Evolutionary conservation across 768 basidiomycete species (phyloP).

Genomic region (Lentinula boryana): DNA sequence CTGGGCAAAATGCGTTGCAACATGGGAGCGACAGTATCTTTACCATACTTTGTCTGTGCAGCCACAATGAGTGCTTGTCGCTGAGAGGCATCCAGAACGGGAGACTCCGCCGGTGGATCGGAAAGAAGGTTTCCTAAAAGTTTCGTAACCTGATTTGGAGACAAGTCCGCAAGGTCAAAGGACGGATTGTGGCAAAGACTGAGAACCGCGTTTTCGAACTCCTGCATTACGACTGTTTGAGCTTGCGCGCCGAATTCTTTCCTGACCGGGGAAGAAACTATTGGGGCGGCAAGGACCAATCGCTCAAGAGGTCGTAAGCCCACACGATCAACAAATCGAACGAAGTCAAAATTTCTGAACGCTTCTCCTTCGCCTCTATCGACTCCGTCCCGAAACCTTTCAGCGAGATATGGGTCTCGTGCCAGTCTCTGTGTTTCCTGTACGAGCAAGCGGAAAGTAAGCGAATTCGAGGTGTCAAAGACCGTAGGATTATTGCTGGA

Average conservation of each 20-base stretch:
- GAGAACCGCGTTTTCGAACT: constrained; percentile 75
- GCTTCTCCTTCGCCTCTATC: constrained; percentile 84
- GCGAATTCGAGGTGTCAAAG: constrained; percentile 68
- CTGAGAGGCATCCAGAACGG: constrained; percentile 66
- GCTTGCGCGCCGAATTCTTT: constrained; percentile 63
- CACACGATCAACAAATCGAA: constrained; percentile 77
- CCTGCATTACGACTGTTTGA: constrained; percentile 58
- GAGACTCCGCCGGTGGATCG: constrained; percentile 61
- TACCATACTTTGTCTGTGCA: constrained; percentile 74
- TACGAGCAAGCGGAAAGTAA: constrained; percentile 80
- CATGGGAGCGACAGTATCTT: constrained; percentile 68
- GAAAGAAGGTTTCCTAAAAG: constrained; percentile 77
- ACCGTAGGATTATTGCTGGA: constrained; percentile 53
- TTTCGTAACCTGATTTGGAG: constrained; percentile 68
- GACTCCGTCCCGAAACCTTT: constrained; percentile 85
- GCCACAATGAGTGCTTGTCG: constrained; percentile 71
- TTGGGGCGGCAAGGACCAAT: constrained; percentile 69
- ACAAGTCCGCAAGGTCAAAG: constrained; percentile 77
- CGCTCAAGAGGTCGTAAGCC: constrained; percentile 77
- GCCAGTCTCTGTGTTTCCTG: constrained; percentile 88
- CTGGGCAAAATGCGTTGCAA: constrained; percentile 69
- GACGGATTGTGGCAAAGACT: constrained; percentile 75
- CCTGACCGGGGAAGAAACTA: constrained; percentile 51
- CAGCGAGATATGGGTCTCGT: constrained; percentile 85
- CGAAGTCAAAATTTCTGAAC: constrained; percentile 79